Evolutionary conservation across 805 yeast species (phyloP), one percentile per base, ranked within the genome.

Genomic region (Suhomyces faveliae): DNA sequence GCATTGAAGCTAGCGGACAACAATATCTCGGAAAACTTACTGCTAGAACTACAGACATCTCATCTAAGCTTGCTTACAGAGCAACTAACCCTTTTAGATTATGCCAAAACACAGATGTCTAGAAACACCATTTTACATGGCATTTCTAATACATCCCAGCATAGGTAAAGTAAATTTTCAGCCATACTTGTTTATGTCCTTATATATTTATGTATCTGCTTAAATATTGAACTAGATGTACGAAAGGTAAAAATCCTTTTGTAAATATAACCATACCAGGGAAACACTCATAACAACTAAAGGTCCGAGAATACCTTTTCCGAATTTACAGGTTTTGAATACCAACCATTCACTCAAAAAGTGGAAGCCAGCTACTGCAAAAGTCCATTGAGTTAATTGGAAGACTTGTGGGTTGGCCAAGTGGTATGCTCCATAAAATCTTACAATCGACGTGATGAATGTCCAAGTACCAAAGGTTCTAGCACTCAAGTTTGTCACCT

Each of bases 391-490:
- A 15, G 91, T 85, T 55, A 94, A 73, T 57, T 87, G 83, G 67
- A 81, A 94, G 45, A 91, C 81, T 54, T 84, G 86, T 20, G 81
- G 81, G 56, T 84, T 83, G 46, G 74, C 73, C 38, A 68, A 46
- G 62, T 87, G 73, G 68, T 85, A 87, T 11, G 98, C 95, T 47
- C 96, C 96, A 64, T 87, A 89, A 54, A 84, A 77, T 62, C 99
- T 81, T 42, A 94, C 84, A 24, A 92, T 74, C 1, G 96, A 80
- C 2, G 96, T 84, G 57, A 91, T 77, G 35, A 91, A 73, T 0
- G 99, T 94, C 99, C 99, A 94, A 0, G 99, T 94, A 27, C 99
- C 99, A 66, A 94, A 94, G 0, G 99, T 92, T 59, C 99, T 80
- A n/a, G 97, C 96, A 57, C 94, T 83, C 55, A 94, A 74, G 11